Percentiles rank a stretch among this genome's conserved stretches.
Conservation (phyloP, 257 asterid genomes). For the Forsythia suspensa region DNA sequence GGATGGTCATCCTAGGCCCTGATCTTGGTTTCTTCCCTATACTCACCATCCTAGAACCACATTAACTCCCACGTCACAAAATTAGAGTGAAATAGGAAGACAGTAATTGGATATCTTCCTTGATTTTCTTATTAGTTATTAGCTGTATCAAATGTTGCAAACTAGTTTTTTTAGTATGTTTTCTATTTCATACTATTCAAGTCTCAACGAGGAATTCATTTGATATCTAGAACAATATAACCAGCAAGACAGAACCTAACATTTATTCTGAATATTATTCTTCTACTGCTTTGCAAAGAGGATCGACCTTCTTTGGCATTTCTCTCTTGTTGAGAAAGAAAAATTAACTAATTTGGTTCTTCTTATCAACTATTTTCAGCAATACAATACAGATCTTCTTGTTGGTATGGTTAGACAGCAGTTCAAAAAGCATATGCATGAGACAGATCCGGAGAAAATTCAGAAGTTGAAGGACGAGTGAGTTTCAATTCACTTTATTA, state of each 20-base stretch:
- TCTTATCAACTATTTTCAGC: constrained; percentile 46
- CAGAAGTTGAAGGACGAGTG: constrained; percentile 87
- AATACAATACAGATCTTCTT: constrained; percentile 75
- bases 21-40: background rate
- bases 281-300: background rate
- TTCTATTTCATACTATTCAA: background rate
- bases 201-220: background rate
- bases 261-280: background rate
- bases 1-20: background rate
- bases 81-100: background rate
- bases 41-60: background rate
- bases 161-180: background rate
- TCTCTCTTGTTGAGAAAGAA: background rate
- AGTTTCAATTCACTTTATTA: constrained; percentile 28
- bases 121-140: background rate
- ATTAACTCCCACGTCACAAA: background rate
- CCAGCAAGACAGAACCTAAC: background rate
- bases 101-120: background rate
- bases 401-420: constrained; percentile 79
- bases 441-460: constrained; percentile 86
- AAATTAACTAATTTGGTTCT: constrained; percentile 15
- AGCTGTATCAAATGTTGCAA: background rate
- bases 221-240: background rate
- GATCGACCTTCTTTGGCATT: background rate
- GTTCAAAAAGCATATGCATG: constrained; percentile 80